These are phyloP conservation scores for Daldinia sp. DNA, from an alignment of 2,329 filamentous ascomycete species.

Conservation along the genomic window DNA sequence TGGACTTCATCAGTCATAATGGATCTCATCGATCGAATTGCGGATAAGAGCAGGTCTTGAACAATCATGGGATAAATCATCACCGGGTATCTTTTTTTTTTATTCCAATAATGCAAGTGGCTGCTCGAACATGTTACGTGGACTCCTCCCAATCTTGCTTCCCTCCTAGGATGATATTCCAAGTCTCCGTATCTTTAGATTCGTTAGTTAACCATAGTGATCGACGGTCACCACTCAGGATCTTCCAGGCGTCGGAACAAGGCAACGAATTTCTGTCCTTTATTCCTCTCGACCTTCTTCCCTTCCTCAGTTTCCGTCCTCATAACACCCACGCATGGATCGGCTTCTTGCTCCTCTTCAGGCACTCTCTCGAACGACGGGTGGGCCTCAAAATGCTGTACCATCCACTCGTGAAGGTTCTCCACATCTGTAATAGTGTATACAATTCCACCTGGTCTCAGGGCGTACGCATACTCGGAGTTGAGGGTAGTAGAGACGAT, in stretches of 20 bases:
- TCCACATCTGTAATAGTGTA: constrained; percentile 99
- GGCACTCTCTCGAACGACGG: constrained; percentile 81
- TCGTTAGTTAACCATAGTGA: background rate
- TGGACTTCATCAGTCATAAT: background rate
- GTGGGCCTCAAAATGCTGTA: constrained; percentile 82
- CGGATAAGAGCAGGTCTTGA: background rate
- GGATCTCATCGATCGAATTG: background rate
- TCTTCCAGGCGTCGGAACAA: constrained; percentile 85
- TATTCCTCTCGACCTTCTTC: constrained; percentile 94
- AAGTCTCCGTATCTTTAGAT: background rate
- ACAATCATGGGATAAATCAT: constrained; percentile 5
- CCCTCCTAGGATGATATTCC: background rate
- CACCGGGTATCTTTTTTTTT: constrained; percentile 12
- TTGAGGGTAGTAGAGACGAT: constrained; percentile 91
- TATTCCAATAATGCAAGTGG: constrained; percentile 10
- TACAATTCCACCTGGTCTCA: constrained; percentile 84
- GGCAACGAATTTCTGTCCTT: constrained; percentile 90
- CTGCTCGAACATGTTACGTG: background rate
- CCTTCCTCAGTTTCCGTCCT: constrained; percentile 91
- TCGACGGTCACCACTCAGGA: constrained; percentile 70
- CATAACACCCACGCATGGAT: constrained; percentile 81
- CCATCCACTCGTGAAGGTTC: constrained; percentile 94
- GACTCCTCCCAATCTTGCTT: background rate
- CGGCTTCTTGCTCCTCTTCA: constrained; percentile 74
- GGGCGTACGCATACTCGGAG: constrained; percentile 91